Percentiles rank a stretch among this genome's conserved stretches.
phyloP scores from a whole-genome alignment of 2,329 filamentous ascomycete species.

The Domatiomyces globalis region DNA sequence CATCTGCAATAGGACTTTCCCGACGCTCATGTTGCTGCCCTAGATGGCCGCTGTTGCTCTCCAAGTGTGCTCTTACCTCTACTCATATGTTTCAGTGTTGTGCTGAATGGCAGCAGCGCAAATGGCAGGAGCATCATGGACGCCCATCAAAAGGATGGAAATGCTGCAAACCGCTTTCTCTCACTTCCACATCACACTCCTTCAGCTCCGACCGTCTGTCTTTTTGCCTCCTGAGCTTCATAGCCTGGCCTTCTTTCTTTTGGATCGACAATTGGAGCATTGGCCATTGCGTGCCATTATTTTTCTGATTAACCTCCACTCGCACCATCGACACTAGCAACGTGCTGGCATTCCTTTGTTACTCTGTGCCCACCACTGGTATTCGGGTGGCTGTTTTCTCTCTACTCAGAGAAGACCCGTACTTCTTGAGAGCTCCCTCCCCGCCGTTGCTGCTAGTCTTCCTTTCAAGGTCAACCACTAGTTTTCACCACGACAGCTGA shows the following conservation, averaged over 20 bases:
- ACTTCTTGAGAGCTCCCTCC: no score
- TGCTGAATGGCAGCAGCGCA: background rate
- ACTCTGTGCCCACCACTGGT: background rate
- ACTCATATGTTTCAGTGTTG: background rate
- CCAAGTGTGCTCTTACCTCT: background rate
- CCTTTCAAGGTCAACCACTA: background rate
- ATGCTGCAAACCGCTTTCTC: background rate
- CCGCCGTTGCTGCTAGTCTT: background rate
- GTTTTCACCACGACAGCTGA: background rate
- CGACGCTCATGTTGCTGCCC: background rate
- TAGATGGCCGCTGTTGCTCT: background rate
- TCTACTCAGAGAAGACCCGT: no score
- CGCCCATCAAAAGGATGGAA: background rate
- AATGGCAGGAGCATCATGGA: background rate
- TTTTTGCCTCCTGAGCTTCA: background rate
- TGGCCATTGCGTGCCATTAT: background rate
- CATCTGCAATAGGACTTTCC: no score
- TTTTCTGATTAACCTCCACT: background rate
- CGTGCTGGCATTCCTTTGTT: background rate
- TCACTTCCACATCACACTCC: background rate
- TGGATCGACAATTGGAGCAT: background rate
- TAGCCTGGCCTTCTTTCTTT: background rate
- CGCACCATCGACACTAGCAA: background rate
- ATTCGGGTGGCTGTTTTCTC: no score
- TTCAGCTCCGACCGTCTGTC: background rate